Evolutionary conservation across 306 rosid species (phyloP), one percentile per base, ranked within the genome.

Genomic region (Gleditsia sinensis): DNA sequence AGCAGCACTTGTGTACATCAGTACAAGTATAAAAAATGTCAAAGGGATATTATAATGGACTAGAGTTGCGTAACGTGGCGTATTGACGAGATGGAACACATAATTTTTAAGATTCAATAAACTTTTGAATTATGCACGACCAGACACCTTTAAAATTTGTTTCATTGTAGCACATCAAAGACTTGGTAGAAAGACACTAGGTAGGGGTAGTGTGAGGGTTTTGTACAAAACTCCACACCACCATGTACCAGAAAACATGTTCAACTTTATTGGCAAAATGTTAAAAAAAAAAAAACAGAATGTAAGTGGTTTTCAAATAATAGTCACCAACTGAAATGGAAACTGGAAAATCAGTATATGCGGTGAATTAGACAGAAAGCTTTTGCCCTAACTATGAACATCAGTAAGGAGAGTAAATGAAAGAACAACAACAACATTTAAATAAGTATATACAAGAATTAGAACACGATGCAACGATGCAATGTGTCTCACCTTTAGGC

Each of bases 401-500:
- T 21, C 23, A 14, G 43, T 40, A 40, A 72, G 36, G 45, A 33
- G 56, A 43, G 16, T 0, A 58, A 28, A 50, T 16, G 30, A 25
- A 4, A 51, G 57, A 54, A 66, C 71, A 48, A 36, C 37, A 54
- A 66, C 71, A 48, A 36, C 37, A 66, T 30, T 58, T 66, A 60
- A 16, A 10, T 28, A 24, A 17, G 46, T 24, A 51, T 9, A 39
- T 48, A 48, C 25, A 76, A 71, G 63, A 45, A 20, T 20, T n/a
- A 57, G 33, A 67, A 76, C 67, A 45, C 11, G 37, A 46, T 36
- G 40, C 53, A 36, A 45, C 11, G 37, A 46, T 36, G 40, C 53
- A 36, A 46, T 30, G 70, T 27, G 67, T 67, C 61, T 46, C 68
- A 67, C 69, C 48, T 45, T 40, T 20, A 78, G 40, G 51, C 48